These are phyloP conservation scores for Saturnispora serradocipensis DNA, from an alignment of 805 yeast genomes.

Conservation along the genomic window DNA sequence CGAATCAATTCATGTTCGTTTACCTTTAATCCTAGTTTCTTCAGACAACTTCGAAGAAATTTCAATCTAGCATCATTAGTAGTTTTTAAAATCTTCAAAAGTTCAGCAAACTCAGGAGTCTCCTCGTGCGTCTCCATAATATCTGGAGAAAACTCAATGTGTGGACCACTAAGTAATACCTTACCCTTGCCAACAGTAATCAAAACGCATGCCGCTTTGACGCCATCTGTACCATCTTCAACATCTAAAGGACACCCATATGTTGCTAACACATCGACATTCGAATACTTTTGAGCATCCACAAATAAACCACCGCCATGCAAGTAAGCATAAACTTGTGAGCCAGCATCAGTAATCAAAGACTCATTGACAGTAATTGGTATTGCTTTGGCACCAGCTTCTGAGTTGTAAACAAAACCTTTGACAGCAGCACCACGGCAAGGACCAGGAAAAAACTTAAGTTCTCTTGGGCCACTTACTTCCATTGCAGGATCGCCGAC, in stretches of 20 bases:
- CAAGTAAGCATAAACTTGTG: conserved; percentile 40
- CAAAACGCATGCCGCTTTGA: conserved; percentile 62
- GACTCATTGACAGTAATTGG: conserved; percentile 32
- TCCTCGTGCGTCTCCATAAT: conserved; percentile 30
- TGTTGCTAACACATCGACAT: conserved; percentile 65
- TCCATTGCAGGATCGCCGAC: conserved; percentile 62
- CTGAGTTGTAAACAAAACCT: conserved; percentile 75
- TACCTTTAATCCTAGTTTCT: conserved; percentile 60
- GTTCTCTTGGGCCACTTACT: conserved; percentile 79
- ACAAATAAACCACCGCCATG: conserved; percentile 90
- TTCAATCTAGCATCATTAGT: conserved; percentile 40
- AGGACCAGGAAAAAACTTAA: conserved; percentile 72
- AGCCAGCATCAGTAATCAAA: conserved; percentile 22
- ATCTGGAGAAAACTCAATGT: conserved; percentile 73
- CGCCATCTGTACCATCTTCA: conserved; percentile 15
- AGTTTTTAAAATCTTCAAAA: conserved; percentile 33
- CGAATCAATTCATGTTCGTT: conserved; percentile 39
- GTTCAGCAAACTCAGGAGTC: conserved; percentile 20
- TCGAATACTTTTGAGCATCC: conserved; percentile 51
- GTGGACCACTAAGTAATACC: conserved; percentile 75
- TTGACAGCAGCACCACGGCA: conserved; percentile 73
- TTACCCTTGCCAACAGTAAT: conserved; percentile 65
- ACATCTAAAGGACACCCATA: conserved; percentile 53
- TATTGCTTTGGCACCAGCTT: conserved; percentile 64
- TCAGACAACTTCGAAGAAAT: conserved; percentile 50